phyloP scores from a whole-genome alignment of 768 basidiomycete species.

The Pulveroboletus sp. region DNA sequence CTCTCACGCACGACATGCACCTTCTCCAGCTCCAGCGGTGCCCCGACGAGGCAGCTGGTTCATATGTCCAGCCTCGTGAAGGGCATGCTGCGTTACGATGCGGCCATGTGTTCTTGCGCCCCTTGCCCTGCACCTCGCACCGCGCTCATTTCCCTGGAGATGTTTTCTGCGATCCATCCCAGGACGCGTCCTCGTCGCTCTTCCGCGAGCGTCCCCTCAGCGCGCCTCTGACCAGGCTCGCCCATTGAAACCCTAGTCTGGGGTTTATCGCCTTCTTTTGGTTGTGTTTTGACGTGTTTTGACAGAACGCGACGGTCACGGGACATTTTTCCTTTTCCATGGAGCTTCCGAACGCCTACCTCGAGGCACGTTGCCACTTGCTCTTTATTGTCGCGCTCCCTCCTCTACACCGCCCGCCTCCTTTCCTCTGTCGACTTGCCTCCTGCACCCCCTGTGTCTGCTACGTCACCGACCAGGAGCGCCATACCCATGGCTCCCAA shows the following conservation, averaged over 20 bases:
- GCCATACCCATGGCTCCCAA: slow-evolving; percentile 35
- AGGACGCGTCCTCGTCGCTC: not conserved
- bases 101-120: slow-evolving; percentile 13
- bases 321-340: slow-evolving; percentile 33
- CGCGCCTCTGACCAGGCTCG: not conserved
- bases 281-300: slow-evolving; percentile 23
- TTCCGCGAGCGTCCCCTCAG: not conserved
- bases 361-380: slow-evolving; percentile 28
- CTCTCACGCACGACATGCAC: not conserved
- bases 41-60: not conserved
- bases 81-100: slow-evolving; percentile 11
- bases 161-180: not conserved
- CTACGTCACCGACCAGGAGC: slow-evolving; percentile 2
- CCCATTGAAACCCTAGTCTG: slow-evolving; percentile 15
- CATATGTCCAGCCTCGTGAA: slow-evolving; percentile 15
- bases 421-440: not conserved
- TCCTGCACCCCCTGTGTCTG: slow-evolving; percentile 1
- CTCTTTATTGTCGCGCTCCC: slow-evolving; percentile 22
- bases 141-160: not conserved
- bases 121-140: slow-evolving; percentile 10
- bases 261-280: slow-evolving; percentile 15
- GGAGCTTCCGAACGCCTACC: slow-evolving; percentile 21
- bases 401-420: not conserved
- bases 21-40: not conserved
- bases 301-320: slow-evolving; percentile 34